Evolutionary conservation across 192 early-diverging fungal genomes (phyloP).

Genomic region (Paraglomus brasilianum): DNA sequence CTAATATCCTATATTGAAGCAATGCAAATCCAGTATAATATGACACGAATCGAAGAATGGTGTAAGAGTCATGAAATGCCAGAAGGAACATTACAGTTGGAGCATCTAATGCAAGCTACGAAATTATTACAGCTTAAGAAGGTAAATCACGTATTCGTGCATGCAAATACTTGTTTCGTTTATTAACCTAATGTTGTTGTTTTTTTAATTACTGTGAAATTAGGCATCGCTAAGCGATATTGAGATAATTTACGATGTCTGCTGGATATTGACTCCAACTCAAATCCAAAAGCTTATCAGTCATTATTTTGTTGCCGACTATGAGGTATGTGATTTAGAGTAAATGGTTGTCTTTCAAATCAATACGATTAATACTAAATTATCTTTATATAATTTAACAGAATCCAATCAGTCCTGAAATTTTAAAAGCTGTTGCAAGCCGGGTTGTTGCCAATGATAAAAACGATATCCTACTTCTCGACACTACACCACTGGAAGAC

Average conservation of each 20-base stretch:
- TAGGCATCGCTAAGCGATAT: constrained; percentile 77
- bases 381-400: constrained; percentile 19
- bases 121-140: constrained; percentile 97
- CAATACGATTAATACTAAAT: too few species aligned
- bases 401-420: constrained; percentile 79
- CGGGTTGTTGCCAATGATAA: constrained; percentile 86
- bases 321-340: constrained; percentile 64
- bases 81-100: constrained; percentile 87
- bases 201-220: constrained; percentile 28
- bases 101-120: constrained; percentile 94
- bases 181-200: not conserved
- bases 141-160: constrained; percentile 44
- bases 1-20: constrained; percentile 40
- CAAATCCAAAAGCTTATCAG: constrained; percentile 98
- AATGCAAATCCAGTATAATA: constrained; percentile 99
- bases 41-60: constrained; percentile 97
- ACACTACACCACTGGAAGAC: constrained; percentile 67
- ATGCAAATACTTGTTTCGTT: not conserved
- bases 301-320: constrained; percentile 94
- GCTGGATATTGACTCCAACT: constrained; percentile 91
- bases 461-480: constrained; percentile 84
- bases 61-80: constrained; percentile 93
- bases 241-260: constrained; percentile 98
- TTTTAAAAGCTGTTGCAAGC: constrained; percentile 86
- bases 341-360: not conserved